A percentile compares a stretch with the other conserved stretches of the same genome.
These are phyloP conservation scores for Tremellales sp. DNA, from an alignment of 1,284 basidiomycete species.

Conservation along the genomic window DNA sequence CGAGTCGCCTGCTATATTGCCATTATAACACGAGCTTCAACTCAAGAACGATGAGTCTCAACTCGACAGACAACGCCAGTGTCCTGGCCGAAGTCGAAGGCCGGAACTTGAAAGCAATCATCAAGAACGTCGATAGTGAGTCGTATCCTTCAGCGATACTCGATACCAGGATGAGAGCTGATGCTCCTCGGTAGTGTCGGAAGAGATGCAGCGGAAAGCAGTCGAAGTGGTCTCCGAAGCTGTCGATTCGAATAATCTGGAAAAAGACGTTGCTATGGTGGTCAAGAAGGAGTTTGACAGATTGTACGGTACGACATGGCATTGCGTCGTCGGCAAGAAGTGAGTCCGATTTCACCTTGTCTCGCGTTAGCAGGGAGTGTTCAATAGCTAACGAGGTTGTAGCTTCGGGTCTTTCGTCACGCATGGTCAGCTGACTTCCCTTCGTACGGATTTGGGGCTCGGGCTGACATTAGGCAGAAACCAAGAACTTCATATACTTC, in stretches of 20 bases:
- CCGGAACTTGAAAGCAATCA: slow-evolving; percentile 63
- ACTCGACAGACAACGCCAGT: not conserved
- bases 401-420: slow-evolving; percentile 93
- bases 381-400: slow-evolving; percentile 1
- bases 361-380: too few relatives aligned
- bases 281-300: slow-evolving; percentile 98
- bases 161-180: not conserved
- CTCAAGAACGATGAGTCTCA: not conserved
- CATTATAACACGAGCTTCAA: too few relatives aligned
- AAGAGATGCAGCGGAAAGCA: slow-evolving; percentile 91
- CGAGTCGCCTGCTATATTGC: too few relatives aligned
- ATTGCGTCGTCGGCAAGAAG: slow-evolving; percentile 87
- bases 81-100: slow-evolving; percentile 1
- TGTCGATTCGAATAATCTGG: slow-evolving; percentile 84
- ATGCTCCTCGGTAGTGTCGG: slow-evolving; percentile 57
- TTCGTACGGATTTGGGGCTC: not conserved
- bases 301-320: slow-evolving; percentile 88
- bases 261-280: slow-evolving; percentile 95
- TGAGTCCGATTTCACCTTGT: too few relatives aligned
- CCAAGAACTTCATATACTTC: slow-evolving; percentile 96
- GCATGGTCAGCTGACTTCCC: slow-evolving; percentile 64
- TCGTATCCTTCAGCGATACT: slow-evolving; percentile 4
- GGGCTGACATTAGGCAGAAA: slow-evolving; percentile 60
- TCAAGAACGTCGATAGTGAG: slow-evolving; percentile 87
- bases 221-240: slow-evolving; percentile 82